Conservation (phyloP, 495 filamentous ascomycete genomes). For the Usnea hakonensis region DNA sequence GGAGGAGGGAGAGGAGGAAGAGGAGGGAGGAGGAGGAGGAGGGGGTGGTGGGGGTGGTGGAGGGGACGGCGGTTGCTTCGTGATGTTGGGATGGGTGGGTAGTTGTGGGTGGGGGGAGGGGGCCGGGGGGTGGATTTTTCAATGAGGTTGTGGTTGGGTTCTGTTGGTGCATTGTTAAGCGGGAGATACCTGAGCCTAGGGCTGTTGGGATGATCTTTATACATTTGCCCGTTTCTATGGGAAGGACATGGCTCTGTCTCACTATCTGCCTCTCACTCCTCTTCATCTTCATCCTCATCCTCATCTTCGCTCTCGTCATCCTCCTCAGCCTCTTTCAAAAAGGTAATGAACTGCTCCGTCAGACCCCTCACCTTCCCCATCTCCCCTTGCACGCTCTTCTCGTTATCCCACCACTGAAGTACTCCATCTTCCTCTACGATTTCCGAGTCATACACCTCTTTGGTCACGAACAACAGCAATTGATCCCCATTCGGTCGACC, state of each 20-base stretch:
- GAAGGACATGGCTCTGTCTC: neutral
- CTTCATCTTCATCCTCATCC: constrained; percentile 31
- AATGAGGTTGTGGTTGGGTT: no score
- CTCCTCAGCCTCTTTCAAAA: constrained; percentile 73
- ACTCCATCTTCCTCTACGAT: constrained; percentile 85
- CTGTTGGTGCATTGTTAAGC: constrained; percentile 2
- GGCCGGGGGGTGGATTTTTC: neutral
- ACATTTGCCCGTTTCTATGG: neutral
- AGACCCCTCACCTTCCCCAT: constrained; percentile 64
- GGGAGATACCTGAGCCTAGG: neutral
- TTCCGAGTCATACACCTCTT: constrained; percentile 76
- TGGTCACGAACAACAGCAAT: constrained; percentile 65
- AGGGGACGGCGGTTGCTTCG: neutral
- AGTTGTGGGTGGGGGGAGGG: neutral
- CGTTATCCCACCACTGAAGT: constrained; percentile 79
- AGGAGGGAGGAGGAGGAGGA: constrained; percentile 27
- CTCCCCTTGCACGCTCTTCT: constrained; percentile 51
- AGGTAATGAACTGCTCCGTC: constrained; percentile 74
- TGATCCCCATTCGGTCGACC: constrained; percentile 52
- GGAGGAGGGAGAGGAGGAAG: constrained; percentile 27
- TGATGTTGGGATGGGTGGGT: no score
- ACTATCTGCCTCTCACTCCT: constrained; percentile 7
- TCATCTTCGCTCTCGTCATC: constrained; percentile 71
- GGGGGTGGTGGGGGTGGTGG: constrained; percentile 12
- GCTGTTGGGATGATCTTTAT: neutral